Percentiles rank a stretch among this genome's conserved stretches.
Evolutionary conservation across 2,329 filamentous ascomycete species (phyloP).

Genomic region (Stylonectria norvegica): DNA sequence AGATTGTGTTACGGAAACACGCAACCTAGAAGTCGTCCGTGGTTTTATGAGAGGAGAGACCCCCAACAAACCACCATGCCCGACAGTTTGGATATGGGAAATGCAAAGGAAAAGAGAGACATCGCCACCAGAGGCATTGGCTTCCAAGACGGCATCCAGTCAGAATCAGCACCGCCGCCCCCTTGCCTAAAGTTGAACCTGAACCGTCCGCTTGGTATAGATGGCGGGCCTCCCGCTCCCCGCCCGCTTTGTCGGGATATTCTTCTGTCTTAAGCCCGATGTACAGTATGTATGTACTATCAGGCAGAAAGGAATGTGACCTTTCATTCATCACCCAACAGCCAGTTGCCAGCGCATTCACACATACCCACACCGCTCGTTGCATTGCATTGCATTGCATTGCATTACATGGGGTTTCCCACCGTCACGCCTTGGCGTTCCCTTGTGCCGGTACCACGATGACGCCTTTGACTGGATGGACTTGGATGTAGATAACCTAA

Average conservation of each 20-base stretch:
- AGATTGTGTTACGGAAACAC: no score
- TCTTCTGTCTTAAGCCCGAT: neutral
- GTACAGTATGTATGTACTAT: neutral
- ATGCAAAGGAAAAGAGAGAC: no score
- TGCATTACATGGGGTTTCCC: conserved; percentile 1
- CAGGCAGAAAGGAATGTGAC: neutral
- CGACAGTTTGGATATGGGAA: neutral
- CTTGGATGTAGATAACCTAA: no score
- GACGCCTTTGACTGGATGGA: conserved; percentile 2
- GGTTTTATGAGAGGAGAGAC: neutral
- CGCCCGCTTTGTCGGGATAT: neutral
- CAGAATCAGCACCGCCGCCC: neutral
- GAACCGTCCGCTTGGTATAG: neutral
- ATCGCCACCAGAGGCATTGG: no score
- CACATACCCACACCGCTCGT: conserved; percentile 11
- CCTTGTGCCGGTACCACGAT: conserved; percentile 19
- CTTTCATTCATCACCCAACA: neutral
- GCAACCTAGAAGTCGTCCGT: no score
- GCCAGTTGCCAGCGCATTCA: neutral
- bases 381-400: conserved; percentile 1
- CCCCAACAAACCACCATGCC: neutral
- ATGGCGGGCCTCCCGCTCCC: neutral
- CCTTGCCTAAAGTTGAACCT: no score
- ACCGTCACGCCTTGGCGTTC: conserved; percentile 15
- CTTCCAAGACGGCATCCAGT: neutral